These are phyloP conservation scores for Boletellus emodensis DNA, from an alignment of 768 basidiomycete genomes.

Conservation along the genomic window DNA sequence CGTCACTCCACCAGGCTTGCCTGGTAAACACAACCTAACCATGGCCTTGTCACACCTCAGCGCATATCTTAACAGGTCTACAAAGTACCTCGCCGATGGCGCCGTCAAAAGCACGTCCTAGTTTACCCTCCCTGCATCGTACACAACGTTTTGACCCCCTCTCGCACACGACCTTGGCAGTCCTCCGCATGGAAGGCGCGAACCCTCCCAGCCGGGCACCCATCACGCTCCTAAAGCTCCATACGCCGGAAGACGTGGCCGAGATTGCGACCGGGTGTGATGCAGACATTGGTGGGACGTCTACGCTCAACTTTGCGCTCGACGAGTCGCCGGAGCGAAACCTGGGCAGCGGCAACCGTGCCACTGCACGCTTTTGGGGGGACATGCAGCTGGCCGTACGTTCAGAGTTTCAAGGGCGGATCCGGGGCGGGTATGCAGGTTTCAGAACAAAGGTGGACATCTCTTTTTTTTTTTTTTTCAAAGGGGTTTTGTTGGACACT, in stretches of 20 bases:
- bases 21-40: background rate
- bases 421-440: constrained; percentile 87
- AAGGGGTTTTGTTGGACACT: too few species aligned
- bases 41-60: constrained; percentile 27
- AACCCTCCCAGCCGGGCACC: constrained; percentile 57
- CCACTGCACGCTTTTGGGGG: constrained; percentile 75
- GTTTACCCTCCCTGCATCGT: constrained; percentile 7
- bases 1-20: background rate
- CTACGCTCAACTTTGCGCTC: constrained; percentile 72
- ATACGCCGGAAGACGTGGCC: constrained; percentile 51
- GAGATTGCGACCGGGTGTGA: constrained; percentile 82
- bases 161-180: constrained; percentile 33
- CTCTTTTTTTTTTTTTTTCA: too few species aligned
- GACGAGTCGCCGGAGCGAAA: constrained; percentile 49
- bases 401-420: constrained; percentile 58
- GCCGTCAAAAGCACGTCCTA: constrained; percentile 38
- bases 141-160: constrained; percentile 8
- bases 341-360: constrained; percentile 41
- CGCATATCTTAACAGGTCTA: constrained; percentile 38
- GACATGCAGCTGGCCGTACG: constrained; percentile 69
- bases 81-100: constrained; percentile 37
- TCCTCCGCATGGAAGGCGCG: constrained; percentile 74
- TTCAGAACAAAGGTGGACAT: constrained; percentile 74
- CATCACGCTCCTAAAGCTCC: constrained; percentile 63
- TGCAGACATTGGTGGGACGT: constrained; percentile 81